These are phyloP conservation scores for Suhomyces bribrorum DNA, from an alignment of 1,139 yeast species.

Conservation along the genomic window DNA sequence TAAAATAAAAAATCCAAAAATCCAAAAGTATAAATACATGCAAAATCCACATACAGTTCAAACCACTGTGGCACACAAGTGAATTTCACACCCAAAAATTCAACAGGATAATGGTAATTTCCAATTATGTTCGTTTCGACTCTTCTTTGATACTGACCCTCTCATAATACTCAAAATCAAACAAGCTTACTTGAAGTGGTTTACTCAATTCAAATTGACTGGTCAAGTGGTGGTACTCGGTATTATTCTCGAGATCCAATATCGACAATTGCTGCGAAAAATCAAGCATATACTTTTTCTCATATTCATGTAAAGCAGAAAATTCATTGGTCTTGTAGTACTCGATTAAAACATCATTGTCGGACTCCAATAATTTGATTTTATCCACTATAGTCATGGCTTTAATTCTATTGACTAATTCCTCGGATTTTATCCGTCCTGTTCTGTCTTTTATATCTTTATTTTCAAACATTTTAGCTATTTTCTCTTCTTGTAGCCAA, in stretches of 20 bases:
- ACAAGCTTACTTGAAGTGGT: conserved; percentile 33
- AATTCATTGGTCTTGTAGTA: conserved; percentile 15
- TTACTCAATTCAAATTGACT: conserved; percentile 28
- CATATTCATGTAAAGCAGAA: conserved; percentile 15
- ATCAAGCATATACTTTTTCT: conserved; percentile 24
- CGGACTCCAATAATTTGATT: conserved; percentile 12
- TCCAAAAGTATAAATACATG: no score
- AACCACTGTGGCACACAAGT: no score
- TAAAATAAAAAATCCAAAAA: no score
- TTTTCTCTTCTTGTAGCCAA: conserved; percentile 31
- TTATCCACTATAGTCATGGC: conserved; percentile 14
- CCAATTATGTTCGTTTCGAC: no score
- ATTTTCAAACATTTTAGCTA: conserved; percentile 17
- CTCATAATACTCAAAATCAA: conserved; percentile 31
- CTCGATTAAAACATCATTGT: conserved; percentile 14
- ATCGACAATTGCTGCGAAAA: conserved; percentile 21
- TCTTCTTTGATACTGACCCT: conserved; percentile 10
- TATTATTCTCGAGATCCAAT: conserved; percentile 19
- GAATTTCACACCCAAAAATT: no score
- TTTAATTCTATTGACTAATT: conserved; percentile 19
- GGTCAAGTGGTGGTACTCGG: conserved; percentile 25
- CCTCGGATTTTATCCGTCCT: conserved; percentile 9
- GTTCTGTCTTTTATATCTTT: conserved; percentile 1
- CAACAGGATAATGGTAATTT: no score
- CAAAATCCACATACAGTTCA: no score